Evolutionary conservation across 2,329 filamentous ascomycete species (phyloP).

Genomic region (Gaeumannomyces sp.): DNA sequence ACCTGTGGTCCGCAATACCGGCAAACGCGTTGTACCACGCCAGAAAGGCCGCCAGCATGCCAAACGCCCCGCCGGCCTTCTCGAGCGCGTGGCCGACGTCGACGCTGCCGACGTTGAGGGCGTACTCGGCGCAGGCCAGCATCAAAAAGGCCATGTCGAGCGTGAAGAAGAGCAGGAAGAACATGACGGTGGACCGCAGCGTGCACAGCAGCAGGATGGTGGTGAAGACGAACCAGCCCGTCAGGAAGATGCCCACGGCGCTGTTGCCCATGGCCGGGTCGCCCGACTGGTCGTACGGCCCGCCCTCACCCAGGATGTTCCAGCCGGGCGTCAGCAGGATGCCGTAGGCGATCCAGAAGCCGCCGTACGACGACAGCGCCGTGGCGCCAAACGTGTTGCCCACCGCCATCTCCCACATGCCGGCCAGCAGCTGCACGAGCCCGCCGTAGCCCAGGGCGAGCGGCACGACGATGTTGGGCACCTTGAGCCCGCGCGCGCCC

Average conservation of each 20-base stretch:
- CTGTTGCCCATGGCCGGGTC: conserved; percentile 44
- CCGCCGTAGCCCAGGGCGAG: conserved; percentile 72
- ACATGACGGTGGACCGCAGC: conserved; percentile 69
- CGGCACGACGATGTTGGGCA: conserved; percentile 61
- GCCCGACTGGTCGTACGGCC: conserved; percentile 35
- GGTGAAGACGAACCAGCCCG: conserved; percentile 82
- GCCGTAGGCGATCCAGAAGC: conserved; percentile 75
- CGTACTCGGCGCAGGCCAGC: conserved; percentile 59
- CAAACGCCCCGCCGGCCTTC: conserved; percentile 71
- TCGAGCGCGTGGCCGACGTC: conserved; percentile 43
- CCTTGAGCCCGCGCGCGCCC: conserved; percentile 50
- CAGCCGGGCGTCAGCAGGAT: conserved; percentile 67
- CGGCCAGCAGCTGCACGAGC: conserved; percentile 70
- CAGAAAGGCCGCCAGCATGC: conserved; percentile 72
- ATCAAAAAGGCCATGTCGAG: conserved; percentile 72
- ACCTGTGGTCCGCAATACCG: conserved; percentile 70
- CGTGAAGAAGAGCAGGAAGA: conserved; percentile 71
- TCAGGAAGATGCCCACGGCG: conserved; percentile 68
- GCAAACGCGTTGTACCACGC: conserved; percentile 86
- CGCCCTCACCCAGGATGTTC: conserved; percentile 42
- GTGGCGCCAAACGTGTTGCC: conserved; percentile 84
- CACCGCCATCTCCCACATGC: conserved; percentile 91
- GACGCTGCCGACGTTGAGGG: conserved; percentile 43
- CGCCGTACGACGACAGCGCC: conserved; percentile 73
- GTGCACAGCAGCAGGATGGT: conserved; percentile 68